These are phyloP conservation scores for Hypoxylon sp. DNA, from an alignment of 2,329 filamentous ascomycete species.

Conservation along the genomic window DNA sequence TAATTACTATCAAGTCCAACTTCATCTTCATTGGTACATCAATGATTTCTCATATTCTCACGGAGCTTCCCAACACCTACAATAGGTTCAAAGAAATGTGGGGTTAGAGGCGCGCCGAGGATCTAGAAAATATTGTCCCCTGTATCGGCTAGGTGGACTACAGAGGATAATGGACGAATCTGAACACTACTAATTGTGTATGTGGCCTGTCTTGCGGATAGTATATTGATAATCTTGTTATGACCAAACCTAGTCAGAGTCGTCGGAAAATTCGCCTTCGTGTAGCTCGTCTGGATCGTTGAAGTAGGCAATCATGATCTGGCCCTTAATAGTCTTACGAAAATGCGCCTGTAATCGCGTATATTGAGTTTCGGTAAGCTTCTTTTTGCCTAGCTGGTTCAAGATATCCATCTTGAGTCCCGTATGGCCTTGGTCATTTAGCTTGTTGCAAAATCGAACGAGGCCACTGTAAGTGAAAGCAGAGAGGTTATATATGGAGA, in stretches of 20 bases:
- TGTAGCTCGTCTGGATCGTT: conserved; percentile 56
- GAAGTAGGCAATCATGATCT: conserved; percentile 55
- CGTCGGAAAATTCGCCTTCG: conserved; percentile 56
- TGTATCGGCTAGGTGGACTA: not conserved
- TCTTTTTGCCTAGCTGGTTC: conserved; percentile 53
- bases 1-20: not conserved
- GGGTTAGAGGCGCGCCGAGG: not conserved
- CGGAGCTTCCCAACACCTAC: not conserved
- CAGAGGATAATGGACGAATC: not conserved
- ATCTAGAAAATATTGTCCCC: not conserved
- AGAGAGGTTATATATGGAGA: conserved; percentile 70
- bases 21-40: not conserved
- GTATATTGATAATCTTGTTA: not conserved
- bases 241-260: conserved; percentile 31
- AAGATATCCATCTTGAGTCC: conserved; percentile 56
- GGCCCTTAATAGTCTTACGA: conserved; percentile 50
- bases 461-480: conserved; percentile 68
- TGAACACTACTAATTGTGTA: not conserved
- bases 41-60: not conserved
- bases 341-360: conserved; percentile 49
- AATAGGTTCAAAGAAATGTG: not conserved
- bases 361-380: conserved; percentile 51
- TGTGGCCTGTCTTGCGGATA: not conserved
- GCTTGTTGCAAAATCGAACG: conserved; percentile 56
- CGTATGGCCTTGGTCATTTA: conserved; percentile 52